These are phyloP conservation scores for Alternaria triticimaculans DNA, from an alignment of 2,329 filamentous ascomycete species.

Conservation along the genomic window DNA sequence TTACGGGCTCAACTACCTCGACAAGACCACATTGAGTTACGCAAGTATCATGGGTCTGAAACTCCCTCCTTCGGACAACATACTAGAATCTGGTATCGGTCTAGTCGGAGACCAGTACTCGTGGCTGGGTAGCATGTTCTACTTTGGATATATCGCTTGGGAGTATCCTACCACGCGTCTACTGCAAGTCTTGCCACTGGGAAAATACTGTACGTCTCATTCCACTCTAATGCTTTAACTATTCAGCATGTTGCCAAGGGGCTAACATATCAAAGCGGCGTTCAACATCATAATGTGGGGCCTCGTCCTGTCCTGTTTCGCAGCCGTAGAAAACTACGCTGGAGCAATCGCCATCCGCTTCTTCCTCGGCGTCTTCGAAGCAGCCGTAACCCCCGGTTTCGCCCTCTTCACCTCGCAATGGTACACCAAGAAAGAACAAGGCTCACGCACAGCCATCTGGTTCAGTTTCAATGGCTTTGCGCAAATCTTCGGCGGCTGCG, in stretches of 20 bases:
- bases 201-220: slow-evolving; percentile 61
- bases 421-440: slow-evolving; percentile 75
- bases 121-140: slow-evolving; percentile 60
- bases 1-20: slow-evolving; percentile 67
- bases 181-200: slow-evolving; percentile 68
- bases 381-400: slow-evolving; percentile 72
- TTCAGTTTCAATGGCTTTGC: slow-evolving; percentile 71
- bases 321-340: slow-evolving; percentile 65
- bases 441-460: slow-evolving; percentile 68
- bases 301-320: slow-evolving; percentile 65
- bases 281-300: slow-evolving; percentile 71
- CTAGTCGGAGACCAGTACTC: slow-evolving; percentile 60
- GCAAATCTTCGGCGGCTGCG: slow-evolving; percentile 66
- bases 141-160: slow-evolving; percentile 64
- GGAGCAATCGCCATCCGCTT: slow-evolving; percentile 70
- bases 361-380: slow-evolving; percentile 72
- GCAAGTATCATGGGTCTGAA: slow-evolving; percentile 59
- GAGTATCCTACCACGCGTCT: slow-evolving; percentile 72
- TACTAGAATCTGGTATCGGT: slow-evolving; percentile 49
- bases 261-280: slow-evolving; percentile 48
- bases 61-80: slow-evolving; percentile 37
- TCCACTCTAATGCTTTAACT: background rate
- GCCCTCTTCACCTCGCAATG: slow-evolving; percentile 72
- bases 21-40: slow-evolving; percentile 65
- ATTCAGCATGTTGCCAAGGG: background rate